Base-by-base conservation (phyloP, 768 basidiomycete genomes). In the Suillus cothurnatus region DNA sequence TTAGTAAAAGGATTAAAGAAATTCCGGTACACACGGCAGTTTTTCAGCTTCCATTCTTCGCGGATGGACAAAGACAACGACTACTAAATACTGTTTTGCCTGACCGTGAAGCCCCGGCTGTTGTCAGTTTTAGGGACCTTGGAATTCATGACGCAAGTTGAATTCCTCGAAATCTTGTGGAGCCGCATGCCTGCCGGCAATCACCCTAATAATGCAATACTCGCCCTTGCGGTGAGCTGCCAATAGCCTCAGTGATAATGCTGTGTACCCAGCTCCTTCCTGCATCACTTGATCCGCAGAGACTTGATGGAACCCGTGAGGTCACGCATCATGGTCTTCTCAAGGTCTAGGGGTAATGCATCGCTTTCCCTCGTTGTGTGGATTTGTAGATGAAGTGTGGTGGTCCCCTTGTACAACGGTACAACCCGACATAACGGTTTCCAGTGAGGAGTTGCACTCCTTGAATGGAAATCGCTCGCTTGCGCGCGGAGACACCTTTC, bases 191-290 rank as follows among this genome's bases (percentile, higher is more conserved):
- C 58, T 59, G 58, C 58, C 58, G 39, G 58, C 58, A 59, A 59
- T 59, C 58, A 59, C 58, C 58, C 58, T 59, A 59, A 59, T 59
- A 59, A 41, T 59, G 58, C 58, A 53, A 9, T 31, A 58, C 56
- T 53, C 52, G 15, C 57, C 58, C 39, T 59, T 59, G 58, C 58
- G 39, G 58, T 43, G 58, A 59, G 58, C 39, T 21, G 19, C 26
- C 38, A 59, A 59, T 59, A 11, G 56, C 57, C 58, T 41, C 58
- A 28, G 39, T 41, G 58, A 21, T n/a, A 59, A 31, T 59, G 58
- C 58, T 59, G 58, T 43, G 57, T 39, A 14, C 28, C 26, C 58
- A 11, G 23, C 28, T 28, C 58, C 39, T 28, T 59, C 28, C 58
- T 59, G 58, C 23, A 59, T 19, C 17, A 59, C 58, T 55, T 59